Evolutionary conservation across 2,329 filamentous ascomycete genomes (phyloP), one percentile per base, ranked within the genome.

Genomic region (Periconia sp.): DNA sequence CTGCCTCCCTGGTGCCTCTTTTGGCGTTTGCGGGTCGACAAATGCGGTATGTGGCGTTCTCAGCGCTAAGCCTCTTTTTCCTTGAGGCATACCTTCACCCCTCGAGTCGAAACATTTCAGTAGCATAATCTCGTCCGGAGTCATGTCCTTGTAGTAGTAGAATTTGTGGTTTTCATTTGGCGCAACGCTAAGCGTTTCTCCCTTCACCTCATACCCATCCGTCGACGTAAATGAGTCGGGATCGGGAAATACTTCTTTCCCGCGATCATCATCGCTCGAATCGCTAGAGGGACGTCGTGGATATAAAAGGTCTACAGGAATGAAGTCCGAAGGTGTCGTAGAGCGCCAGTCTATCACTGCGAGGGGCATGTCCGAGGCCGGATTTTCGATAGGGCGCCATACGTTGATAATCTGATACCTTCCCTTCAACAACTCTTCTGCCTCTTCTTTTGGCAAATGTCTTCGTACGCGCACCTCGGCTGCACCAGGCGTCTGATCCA

Each of bases 401-500:
- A 88, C 84, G 50, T 88, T 88, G 63, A 88, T 82, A 57, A 87
- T 81, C 59, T 86, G 83, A 58, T 81, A 86, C 4, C 85, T 75
- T 6, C 77, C 75, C 42, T 75, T 73, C 3, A 87, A 53, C 8
- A 87, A 68, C 40, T 76, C 73, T 19, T 84, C 80, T 0, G 77
- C 80, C 54, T 85, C 82, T 1, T 75, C 74, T 3, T 64, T 67
- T 0, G 78, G 73, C 0, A 86, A 52, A 54, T 89, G 86, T 1
- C 83, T 74, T 2, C 81, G 74, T 11, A 88, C 84, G 10, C 86
- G 78, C 1, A 68, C 76, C 46, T 78, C 81, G 0, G 84, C 83
- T 0, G 86, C 85, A 0, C 59, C 67, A 0, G 84, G 80, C 0
- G 86, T 88, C 68, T 89, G 86, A 59, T 89, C 86, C 11, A 89